Evolutionary conservation across 1,284 basidiomycete species (phyloP).

Genomic region (Sanguinoderma infundibulare): DNA sequence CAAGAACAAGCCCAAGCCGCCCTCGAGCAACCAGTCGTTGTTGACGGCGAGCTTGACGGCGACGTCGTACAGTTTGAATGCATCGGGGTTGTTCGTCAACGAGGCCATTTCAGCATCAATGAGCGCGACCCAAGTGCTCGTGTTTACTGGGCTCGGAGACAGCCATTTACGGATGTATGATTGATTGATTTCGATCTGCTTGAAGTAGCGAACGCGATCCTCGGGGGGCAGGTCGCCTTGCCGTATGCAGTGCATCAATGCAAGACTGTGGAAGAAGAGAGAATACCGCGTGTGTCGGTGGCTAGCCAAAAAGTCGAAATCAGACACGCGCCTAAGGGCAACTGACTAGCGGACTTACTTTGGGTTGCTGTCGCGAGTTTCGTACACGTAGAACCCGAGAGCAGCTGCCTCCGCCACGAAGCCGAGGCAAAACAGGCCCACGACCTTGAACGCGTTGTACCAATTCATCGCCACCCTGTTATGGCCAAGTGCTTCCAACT

Average conservation of each 20-base stretch:
- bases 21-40: constrained; percentile 71
- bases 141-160: constrained; percentile 69
- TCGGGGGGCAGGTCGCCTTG: constrained; percentile 44
- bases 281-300: constrained; percentile 69
- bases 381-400: constrained; percentile 65
- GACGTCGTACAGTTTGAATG: constrained; percentile 67
- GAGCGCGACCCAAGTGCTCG: constrained; percentile 66
- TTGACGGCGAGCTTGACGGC: constrained; percentile 69
- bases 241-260: constrained; percentile 61
- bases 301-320: constrained; percentile 37
- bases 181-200: constrained; percentile 64
- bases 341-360: constrained; percentile 51
- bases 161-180: constrained; percentile 68
- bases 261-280: constrained; percentile 69
- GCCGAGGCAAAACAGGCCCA: constrained; percentile 64
- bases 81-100: constrained; percentile 55
- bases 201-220: constrained; percentile 48
- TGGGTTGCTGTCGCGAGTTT: constrained; percentile 59
- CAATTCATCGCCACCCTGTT: constrained; percentile 59
- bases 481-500: constrained; percentile 51
- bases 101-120: constrained; percentile 72
- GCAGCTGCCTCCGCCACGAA: constrained; percentile 58
- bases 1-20: constrained; percentile 69
- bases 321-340: background rate
- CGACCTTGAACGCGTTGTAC: constrained; percentile 74